A percentile compares a stretch with the other conserved stretches of the same genome.
Conservation (phyloP, 1,139 yeast species). For the Pichia sp. region DNA sequence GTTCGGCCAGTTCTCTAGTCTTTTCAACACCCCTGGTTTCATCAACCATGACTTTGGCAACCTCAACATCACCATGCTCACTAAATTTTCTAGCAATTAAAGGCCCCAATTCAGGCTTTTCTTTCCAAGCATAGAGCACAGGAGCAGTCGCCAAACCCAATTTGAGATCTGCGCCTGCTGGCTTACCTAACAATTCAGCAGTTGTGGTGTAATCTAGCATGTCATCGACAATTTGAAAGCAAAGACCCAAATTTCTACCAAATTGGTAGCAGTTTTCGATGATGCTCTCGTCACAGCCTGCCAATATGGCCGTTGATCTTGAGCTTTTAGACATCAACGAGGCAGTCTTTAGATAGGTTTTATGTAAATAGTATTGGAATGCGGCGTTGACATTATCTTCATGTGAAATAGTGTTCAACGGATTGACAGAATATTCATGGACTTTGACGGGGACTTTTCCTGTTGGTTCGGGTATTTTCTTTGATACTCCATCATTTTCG, state of each 20-base stretch:
- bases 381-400: constrained; percentile 76
- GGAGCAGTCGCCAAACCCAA: constrained; percentile 98
- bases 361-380: constrained; percentile 89
- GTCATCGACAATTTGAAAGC: constrained; percentile 95
- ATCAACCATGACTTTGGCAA: constrained; percentile 70
- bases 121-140: constrained; percentile 88
- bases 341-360: constrained; percentile 93
- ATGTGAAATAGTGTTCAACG: constrained; percentile 45
- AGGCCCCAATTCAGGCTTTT: constrained; percentile 78
- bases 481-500: constrained; percentile 43
- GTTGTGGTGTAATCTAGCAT: constrained; percentile 90
- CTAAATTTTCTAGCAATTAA: constrained; percentile 80
- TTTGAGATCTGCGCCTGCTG: constrained; percentile 91
- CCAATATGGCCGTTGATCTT: constrained; percentile 87
- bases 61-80: constrained; percentile 76
- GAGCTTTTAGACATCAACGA: constrained; percentile 93
- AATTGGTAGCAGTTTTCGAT: constrained; percentile 85
- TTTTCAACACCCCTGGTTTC: constrained; percentile 70
- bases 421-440: constrained; percentile 55
- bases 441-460: constrained; percentile 58
- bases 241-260: constrained; percentile 89
- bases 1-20: constrained; percentile 73
- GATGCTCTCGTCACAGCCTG: constrained; percentile 72
- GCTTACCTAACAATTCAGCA: constrained; percentile 82
- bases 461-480: constrained; percentile 55